Evolutionary conservation across 208 protist genomes (phyloP).

Genomic region (Leishmania amazonensis): DNA sequence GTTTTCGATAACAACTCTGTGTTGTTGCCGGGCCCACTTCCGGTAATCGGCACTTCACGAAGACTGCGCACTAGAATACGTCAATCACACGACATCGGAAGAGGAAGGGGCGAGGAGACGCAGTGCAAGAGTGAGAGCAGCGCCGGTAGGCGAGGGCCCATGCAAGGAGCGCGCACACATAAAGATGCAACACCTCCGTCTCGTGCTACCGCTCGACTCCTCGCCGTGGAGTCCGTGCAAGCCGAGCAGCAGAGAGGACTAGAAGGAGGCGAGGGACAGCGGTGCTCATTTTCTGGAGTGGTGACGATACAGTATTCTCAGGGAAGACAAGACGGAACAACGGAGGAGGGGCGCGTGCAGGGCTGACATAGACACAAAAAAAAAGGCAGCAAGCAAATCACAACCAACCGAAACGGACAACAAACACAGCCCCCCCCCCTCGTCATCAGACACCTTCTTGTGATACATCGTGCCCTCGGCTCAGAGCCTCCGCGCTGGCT

Average conservation of each 20-base stretch:
- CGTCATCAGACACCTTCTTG: too few species aligned
- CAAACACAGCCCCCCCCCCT: background rate
- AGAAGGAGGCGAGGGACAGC: background rate
- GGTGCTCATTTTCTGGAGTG: background rate
- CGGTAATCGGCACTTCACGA: background rate
- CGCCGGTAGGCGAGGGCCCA: background rate
- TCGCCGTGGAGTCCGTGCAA: background rate
- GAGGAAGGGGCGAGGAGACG: background rate
- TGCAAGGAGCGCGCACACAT: background rate
- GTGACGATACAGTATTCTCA: background rate
- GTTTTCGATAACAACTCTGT: background rate
- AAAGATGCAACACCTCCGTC: background rate
- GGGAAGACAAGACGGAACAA: background rate
- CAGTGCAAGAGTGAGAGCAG: background rate
- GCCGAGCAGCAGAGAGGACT: background rate
- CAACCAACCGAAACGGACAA: too few species aligned
- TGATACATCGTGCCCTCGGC: background rate
- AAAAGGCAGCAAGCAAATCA: background rate
- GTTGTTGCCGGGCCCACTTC: background rate
- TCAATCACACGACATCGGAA: background rate
- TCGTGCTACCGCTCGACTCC: background rate
- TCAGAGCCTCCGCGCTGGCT: background rate
- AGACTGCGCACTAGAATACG: background rate
- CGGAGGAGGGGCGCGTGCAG: background rate
- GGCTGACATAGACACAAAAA: background rate